Percentiles rank a stretch among this genome's conserved stretches.
phyloP scores from a whole-genome alignment of 2,329 filamentous ascomycete genomes.

The Pseudogymnoascus sp. region DNA sequence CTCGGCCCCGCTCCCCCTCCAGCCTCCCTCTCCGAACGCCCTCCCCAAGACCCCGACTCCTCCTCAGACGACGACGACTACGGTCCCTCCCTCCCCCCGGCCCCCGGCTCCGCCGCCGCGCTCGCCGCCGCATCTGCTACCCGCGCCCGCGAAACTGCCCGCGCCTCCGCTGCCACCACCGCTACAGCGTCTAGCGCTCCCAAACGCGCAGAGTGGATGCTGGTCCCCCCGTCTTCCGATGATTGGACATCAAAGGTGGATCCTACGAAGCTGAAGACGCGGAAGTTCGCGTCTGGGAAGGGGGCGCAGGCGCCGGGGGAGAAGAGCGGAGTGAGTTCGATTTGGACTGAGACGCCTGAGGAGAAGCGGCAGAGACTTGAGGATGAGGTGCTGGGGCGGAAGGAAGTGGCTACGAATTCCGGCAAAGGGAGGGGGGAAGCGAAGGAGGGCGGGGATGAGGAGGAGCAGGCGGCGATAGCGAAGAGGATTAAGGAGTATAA shows the following conservation, averaged over 20 bases:
- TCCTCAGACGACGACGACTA: conserved; percentile 42
- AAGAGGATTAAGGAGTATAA: conserved; percentile 50
- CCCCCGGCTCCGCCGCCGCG: conserved; percentile 26
- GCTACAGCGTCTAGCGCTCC: conserved; percentile 33
- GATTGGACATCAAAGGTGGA: conserved; percentile 56
- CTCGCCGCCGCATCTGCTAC: background rate
- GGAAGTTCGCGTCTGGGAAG: conserved; percentile 72
- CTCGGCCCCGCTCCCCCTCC: conserved; percentile 38
- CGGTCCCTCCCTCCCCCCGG: conserved; percentile 49
- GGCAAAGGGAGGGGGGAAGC: conserved; percentile 14
- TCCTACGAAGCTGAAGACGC: conserved; percentile 71
- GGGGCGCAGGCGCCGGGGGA: conserved; percentile 37
- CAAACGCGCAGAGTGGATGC: conserved; percentile 79
- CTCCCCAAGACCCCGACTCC: conserved; percentile 16
- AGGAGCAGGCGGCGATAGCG: conserved; percentile 35
- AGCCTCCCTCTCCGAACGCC: conserved; percentile 30
- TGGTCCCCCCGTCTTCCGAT: conserved; percentile 53
- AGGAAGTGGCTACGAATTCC: conserved; percentile 20
- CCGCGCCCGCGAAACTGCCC: background rate
- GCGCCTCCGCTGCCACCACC: conserved; percentile 24
- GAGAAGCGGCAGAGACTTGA: conserved; percentile 74
- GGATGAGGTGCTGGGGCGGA: conserved; percentile 72
- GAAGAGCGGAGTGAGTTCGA: conserved; percentile 27
- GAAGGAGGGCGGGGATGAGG: conserved; percentile 19
- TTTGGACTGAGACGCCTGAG: conserved; percentile 90